phyloP scores from a whole-genome alignment of 192 early-diverging fungal genomes.

The Podila epigama region DNA sequence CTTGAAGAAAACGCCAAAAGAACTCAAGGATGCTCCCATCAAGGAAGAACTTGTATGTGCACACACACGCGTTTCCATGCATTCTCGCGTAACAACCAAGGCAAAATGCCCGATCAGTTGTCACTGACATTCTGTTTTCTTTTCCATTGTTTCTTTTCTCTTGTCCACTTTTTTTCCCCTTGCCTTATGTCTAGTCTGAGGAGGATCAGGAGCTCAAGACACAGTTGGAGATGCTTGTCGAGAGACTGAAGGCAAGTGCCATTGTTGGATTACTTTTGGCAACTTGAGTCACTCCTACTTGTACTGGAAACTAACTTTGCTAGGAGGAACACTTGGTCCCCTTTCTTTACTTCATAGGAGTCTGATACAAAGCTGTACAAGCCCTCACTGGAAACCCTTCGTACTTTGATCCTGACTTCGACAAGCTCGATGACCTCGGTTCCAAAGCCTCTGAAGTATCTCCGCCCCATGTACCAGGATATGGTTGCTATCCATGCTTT shows the following conservation, averaged over 20 bases:
- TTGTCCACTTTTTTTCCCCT: neutral
- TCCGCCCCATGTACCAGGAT: conserved; percentile 84
- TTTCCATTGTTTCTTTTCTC: too few relatives aligned
- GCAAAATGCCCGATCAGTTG: too few relatives aligned
- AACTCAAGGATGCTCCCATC: conserved; percentile 49
- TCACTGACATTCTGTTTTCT: too few relatives aligned
- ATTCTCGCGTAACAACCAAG: too few relatives aligned
- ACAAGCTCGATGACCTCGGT: conserved; percentile 99
- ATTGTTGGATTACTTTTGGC: too few relatives aligned
- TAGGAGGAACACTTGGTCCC: conserved; percentile 1
- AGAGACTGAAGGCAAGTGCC: conserved; percentile 83
- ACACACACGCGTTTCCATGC: too few relatives aligned
- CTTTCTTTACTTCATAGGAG: conserved; percentile 53
- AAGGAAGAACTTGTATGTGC: conserved; percentile 39
- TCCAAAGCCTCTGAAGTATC: conserved; percentile 97
- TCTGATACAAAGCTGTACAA: conserved; percentile 77
- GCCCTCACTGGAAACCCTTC: conserved; percentile 87
- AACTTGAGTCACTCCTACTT: too few relatives aligned
- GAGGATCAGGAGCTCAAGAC: conserved; percentile 94
- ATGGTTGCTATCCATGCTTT: conserved; percentile 72
- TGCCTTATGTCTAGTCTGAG: conserved; percentile 76
- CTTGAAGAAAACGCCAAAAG: conserved; percentile 48
- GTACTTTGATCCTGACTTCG: conserved; percentile 90
- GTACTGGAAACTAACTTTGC: neutral
- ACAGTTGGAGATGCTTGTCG: conserved; percentile 95